Base-by-base conservation (phyloP, 805 yeast species). In the Barnettozyma botsteinii region DNA sequence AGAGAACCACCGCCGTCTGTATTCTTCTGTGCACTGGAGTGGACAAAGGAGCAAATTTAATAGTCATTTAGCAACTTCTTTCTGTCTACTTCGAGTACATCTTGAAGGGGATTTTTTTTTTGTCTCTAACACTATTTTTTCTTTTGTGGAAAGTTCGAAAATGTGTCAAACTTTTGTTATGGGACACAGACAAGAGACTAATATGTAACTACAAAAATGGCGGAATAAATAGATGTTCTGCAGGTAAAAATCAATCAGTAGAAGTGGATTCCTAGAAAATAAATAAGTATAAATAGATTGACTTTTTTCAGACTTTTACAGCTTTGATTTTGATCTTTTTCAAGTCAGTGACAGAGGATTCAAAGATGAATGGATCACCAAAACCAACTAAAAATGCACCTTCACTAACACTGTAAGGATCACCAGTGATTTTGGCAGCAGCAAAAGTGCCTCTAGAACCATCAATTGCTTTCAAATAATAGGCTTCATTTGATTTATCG, bases 1-100 rank as follows among this genome's bases (percentile, higher is more conserved):
- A 73, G 3, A 85, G 69, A 12, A 86, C 75, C 1, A 78, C 77
- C 4, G 81, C 52, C 1, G 91, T 85, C 49, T 87, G 81, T 14
- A 78, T 52, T 35, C 95, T 62, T 45, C 81, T 66, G 21, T 61
- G 53, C 37, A 73, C 49, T 2, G 91, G 85, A 3, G 79, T 73
- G 14, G 59, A 63, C 37, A 69, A 62, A 6, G 81, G 85, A 4
- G 83, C 83, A 52, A 74, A 52, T 23, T 34, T 40, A 1, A 42
- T 14, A 15, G 33, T 14, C 40, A 37, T 40, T 29, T n/a, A n/a
- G n/a, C n/a, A n/a, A n/a, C n/a, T n/a, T n/a, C n/a, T n/a, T n/a
- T n/a, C n/a, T n/a, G n/a, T n/a, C n/a, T n/a, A n/a, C n/a, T n/a
- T n/a, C n/a, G n/a, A n/a, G n/a, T n/a, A n/a, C n/a, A n/a, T n/a